Base-by-base conservation (phyloP, 108 stramenopile genomes). In the Skeletonema menzelii region DNA sequence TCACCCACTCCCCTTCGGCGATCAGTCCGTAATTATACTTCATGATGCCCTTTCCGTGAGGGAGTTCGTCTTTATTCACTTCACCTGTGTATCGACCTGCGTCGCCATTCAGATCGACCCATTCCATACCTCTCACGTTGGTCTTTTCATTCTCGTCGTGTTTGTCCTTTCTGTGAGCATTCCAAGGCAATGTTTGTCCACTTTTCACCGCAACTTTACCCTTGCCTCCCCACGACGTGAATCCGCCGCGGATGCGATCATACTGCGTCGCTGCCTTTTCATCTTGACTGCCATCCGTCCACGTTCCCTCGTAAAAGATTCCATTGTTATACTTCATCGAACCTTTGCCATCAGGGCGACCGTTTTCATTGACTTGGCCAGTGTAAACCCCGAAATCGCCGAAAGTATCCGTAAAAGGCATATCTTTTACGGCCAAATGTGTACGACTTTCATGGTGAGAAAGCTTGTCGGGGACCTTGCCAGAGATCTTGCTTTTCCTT, bases 1-100 rank as follows among this genome's bases (percentile, higher is more conserved):
- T 27, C 20, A 68, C 63, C 87, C 87, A 87, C 24, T 80, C 82
- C 4, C 87, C 87, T 5, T 71, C 56, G 56, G 83, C 84, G 24
- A 69, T 56, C 19, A 84, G 65, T 37, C 79, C 82, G 63, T 70
- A 68, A 13, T 83, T 72, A 34, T 85, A 87, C 27, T 69, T 70
- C 87, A 87, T 87, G 13, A 37, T 74, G 6, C 87, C 87, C 15
- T 34, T 31, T n/a, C 82, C 84, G 65, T 85, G 82, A n/a, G 87
- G 87, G 31, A 38, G 8, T 13, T 35, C 5, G 22, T 60, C 28
- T 4, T 34, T 60, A 35, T 60, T 34, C 17, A 60, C 59, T 24
- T 60, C 59, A 35, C 59, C 59, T 10, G 59, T 60, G 11, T 60
- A 60, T 60, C 59, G 26, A 7, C 59, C 59, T 8, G 59, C 8